phyloP scores from a whole-genome alignment of 371 early-diverging fungal species.

The Syncephalastrum sp. region DNA sequence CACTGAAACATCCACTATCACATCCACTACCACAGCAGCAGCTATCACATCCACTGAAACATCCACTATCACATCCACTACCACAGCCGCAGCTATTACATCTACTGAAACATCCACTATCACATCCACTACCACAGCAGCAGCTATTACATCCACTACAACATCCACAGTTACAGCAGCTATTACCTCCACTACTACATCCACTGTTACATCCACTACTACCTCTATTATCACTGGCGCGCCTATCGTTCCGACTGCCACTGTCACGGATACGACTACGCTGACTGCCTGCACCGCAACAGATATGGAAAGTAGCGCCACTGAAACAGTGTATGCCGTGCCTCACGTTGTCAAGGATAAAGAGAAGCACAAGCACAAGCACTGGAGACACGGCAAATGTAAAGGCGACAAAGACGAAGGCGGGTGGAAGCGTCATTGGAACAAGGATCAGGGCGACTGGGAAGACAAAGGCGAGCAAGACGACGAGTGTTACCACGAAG shows the following conservation, averaged over 20 bases:
- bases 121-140: not conserved
- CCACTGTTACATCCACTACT: not conserved
- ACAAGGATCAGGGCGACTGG: too few relatives aligned
- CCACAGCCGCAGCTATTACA: not conserved
- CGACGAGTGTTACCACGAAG: not conserved
- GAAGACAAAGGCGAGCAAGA: not conserved
- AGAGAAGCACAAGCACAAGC: not conserved
- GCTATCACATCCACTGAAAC: not conserved
- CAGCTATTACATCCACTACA: too few relatives aligned
- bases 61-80: not conserved
- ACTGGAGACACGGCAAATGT: not conserved
- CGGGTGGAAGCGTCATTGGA: too few relatives aligned
- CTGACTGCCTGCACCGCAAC: not conserved
- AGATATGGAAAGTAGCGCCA: not conserved
- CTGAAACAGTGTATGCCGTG: not conserved
- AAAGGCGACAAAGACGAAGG: conserved; percentile 4
- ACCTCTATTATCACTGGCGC: not conserved
- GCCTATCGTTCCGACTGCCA: not conserved
- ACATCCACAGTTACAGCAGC: too few relatives aligned
- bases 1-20: not conserved
- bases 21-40: not conserved
- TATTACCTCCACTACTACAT: not conserved
- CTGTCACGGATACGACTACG: not conserved
- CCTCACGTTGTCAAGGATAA: not conserved
- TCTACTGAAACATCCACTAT: not conserved